Evolutionary conservation across 2,329 filamentous ascomycete genomes (phyloP).

Genomic region (Neopestalotiopsis clavispora): DNA sequence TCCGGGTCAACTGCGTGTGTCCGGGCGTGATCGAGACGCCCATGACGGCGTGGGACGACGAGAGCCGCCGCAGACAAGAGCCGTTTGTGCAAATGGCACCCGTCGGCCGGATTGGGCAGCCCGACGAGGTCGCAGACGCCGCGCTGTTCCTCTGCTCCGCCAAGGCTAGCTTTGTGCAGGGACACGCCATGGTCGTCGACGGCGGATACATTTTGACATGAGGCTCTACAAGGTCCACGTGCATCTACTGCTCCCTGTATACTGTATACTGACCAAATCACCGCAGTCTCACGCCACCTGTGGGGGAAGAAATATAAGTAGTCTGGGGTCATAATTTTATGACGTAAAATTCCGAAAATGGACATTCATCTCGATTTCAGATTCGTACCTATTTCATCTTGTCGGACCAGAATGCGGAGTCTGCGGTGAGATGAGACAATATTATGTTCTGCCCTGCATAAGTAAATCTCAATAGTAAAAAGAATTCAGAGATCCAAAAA

Average conservation of each 20-base stretch:
- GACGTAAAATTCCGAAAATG: too few relatives aligned
- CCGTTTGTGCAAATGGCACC: conserved; percentile 51
- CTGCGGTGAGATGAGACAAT: too few relatives aligned
- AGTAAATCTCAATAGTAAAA: too few relatives aligned
- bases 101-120: conserved; percentile 54
- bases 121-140: conserved; percentile 53
- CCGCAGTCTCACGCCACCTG: not conserved
- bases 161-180: conserved; percentile 55
- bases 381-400: too few relatives aligned
- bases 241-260: too few relatives aligned
- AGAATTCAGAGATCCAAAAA: too few relatives aligned
- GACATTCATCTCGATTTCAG: too few relatives aligned
- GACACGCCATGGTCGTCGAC: conserved; percentile 56
- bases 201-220: conserved; percentile 47
- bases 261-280: not conserved
- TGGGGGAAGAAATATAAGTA: not conserved
- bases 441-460: too few relatives aligned
- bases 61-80: conserved; percentile 41
- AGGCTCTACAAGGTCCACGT: not conserved
- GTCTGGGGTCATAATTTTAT: not conserved
- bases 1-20: conserved; percentile 44
- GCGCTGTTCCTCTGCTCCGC: conserved; percentile 54
- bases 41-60: conserved; percentile 46
- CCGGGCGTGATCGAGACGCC: conserved; percentile 51
- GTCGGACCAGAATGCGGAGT: too few relatives aligned